Conservation (phyloP, 352 stramenopile genomes). For the Phytophthora fragariae region DNA sequence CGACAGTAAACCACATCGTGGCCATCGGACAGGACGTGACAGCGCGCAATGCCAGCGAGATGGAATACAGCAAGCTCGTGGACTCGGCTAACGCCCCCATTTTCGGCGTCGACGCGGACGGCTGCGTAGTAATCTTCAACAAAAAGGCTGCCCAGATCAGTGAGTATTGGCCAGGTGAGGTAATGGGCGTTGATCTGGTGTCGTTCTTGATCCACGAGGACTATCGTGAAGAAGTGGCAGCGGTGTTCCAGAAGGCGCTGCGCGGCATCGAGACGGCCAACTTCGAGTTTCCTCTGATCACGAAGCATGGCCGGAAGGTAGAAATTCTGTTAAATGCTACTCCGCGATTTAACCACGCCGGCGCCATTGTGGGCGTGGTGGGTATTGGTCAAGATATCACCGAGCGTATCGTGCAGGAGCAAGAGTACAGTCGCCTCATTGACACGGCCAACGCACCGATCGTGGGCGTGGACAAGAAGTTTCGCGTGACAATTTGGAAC, state of each 20-base stretch:
- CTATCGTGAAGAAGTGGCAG: slow-evolving; percentile 65
- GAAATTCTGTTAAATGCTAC: slow-evolving; percentile 85
- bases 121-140: slow-evolving; percentile 88
- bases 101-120: slow-evolving; percentile 72
- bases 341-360: slow-evolving; percentile 67
- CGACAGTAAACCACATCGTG: slow-evolving; percentile 56
- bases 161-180: slow-evolving; percentile 89
- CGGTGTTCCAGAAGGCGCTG: slow-evolving; percentile 77
- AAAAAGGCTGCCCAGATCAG: slow-evolving; percentile 90
- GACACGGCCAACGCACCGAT: slow-evolving; percentile 88
- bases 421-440: slow-evolving; percentile 84
- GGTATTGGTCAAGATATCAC: slow-evolving; percentile 89
- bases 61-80: slow-evolving; percentile 77
- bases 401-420: slow-evolving; percentile 78
- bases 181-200: slow-evolving; percentile 85
- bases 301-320: slow-evolving; percentile 75
- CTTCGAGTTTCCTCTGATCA: slow-evolving; percentile 86
- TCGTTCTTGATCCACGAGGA: slow-evolving; percentile 80
- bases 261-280: slow-evolving; percentile 75
- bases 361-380: slow-evolving; percentile 76
- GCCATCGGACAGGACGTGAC: slow-evolving; percentile 80
- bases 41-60: slow-evolving; percentile 66
- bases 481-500: slow-evolving; percentile 93
- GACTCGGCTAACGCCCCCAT: slow-evolving; percentile 83
- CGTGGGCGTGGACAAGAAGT: slow-evolving; percentile 84